Evolutionary conservation across 2,329 filamentous ascomycete genomes (phyloP).

Genomic region (Colletotrichum cereale): DNA sequence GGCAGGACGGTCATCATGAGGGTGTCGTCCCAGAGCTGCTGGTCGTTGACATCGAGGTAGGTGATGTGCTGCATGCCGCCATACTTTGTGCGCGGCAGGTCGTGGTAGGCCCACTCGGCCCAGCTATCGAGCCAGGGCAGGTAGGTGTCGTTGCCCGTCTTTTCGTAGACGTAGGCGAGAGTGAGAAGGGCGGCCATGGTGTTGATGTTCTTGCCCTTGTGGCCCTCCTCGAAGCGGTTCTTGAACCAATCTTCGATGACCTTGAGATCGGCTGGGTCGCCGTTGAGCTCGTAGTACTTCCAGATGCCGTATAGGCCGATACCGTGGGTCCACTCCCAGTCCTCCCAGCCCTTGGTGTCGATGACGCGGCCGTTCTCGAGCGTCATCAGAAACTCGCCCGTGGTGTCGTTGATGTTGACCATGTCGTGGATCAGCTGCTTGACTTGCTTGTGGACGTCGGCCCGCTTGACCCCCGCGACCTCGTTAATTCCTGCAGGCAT

Average conservation of each 20-base stretch:
- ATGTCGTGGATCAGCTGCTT: conserved; percentile 78
- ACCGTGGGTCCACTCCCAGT: conserved; percentile 88
- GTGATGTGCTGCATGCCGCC: conserved; percentile 83
- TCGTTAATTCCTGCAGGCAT: conserved; percentile 53
- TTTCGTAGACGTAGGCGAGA: conserved; percentile 82
- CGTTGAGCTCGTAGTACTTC: conserved; percentile 83
- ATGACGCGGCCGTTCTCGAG: conserved; percentile 81
- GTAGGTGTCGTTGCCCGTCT: conserved; percentile 76
- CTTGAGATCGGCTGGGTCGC: conserved; percentile 68
- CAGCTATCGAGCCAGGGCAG: conserved; percentile 83
- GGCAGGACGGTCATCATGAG: conserved; percentile 90
- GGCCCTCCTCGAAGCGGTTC: conserved; percentile 75
- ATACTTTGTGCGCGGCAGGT: conserved; percentile 77
- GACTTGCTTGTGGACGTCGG: conserved; percentile 67
- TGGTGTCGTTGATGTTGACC: conserved; percentile 81
- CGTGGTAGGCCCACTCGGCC: conserved; percentile 87
- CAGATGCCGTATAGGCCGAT: conserved; percentile 85
- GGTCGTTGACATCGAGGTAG: conserved; percentile 76
- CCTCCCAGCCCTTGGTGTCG: conserved; percentile 87
- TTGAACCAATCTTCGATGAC: conserved; percentile 82
- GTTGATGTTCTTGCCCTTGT: conserved; percentile 88
- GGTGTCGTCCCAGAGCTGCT: conserved; percentile 88
- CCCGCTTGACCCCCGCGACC: conserved; percentile 60
- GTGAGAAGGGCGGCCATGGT: conserved; percentile 85
- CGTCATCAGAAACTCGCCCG: conserved; percentile 78